Evolutionary conservation across 176 grass and related monocot species (phyloP).

Genomic region (Rhynchospora breviuscula): DNA sequence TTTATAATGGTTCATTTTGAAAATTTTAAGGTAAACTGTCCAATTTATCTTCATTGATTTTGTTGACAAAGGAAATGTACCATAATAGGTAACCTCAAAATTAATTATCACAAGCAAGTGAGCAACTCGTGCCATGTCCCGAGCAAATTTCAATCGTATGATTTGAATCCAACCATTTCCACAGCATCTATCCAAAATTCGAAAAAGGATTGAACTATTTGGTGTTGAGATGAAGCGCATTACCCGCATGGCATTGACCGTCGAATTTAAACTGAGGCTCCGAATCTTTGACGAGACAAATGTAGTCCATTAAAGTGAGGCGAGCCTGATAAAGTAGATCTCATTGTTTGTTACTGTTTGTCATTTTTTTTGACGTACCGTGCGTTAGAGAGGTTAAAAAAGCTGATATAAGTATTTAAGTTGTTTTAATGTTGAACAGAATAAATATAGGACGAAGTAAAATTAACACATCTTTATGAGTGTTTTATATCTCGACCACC

Average conservation of each 20-base stretch:
- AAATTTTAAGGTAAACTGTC: too few relatives aligned
- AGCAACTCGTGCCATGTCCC: neutral
- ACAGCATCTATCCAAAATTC: neutral
- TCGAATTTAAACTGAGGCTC: neutral
- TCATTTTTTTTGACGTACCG: neutral
- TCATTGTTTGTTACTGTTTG: neutral
- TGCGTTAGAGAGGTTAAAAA: neutral
- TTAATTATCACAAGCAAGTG: too few relatives aligned
- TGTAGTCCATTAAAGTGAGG: neutral
- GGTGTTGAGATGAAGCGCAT: neutral
- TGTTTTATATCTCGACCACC: neutral
- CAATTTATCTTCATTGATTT: too few relatives aligned
- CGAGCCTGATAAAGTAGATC: neutral
- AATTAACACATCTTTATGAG: neutral
- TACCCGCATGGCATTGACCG: neutral
- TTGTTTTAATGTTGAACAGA: neutral
- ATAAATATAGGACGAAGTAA: neutral
- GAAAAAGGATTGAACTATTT: neutral
- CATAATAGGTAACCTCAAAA: too few relatives aligned
- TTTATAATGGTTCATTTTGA: too few relatives aligned
- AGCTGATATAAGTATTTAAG: neutral
- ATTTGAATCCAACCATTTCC: neutral
- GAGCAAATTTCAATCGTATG: neutral
- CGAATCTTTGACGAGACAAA: neutral
- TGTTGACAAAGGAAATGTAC: too few relatives aligned